Evolutionary conservation across 768 basidiomycete species (phyloP).

Genomic region (Nevesoporus exiguus): DNA sequence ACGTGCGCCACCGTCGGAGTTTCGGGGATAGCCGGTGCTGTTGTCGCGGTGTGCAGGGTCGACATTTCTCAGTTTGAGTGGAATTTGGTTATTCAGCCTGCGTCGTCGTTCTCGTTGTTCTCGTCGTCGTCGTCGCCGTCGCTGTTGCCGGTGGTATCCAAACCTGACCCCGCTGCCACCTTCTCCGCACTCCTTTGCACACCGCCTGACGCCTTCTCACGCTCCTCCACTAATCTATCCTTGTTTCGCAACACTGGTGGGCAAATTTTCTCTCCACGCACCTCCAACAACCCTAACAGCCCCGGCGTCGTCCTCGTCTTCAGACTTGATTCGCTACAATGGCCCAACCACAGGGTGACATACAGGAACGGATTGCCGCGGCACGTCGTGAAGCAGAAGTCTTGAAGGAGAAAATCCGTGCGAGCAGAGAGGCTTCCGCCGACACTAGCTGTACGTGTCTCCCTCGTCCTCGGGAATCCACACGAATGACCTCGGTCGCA

Average conservation of each 20-base stretch:
- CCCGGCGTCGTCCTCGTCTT: background rate
- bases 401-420: constrained; percentile 97
- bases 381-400: constrained; percentile 95
- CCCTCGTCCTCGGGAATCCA: constrained; percentile 2
- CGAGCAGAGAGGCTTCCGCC: constrained; percentile 94
- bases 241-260: constrained; percentile 29
- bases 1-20: constrained; percentile 28
- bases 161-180: constrained; percentile 7
- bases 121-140: constrained; percentile 6
- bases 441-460: constrained; percentile 87
- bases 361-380: constrained; percentile 91
- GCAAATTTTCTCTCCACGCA: constrained; percentile 25
- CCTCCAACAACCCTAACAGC: background rate
- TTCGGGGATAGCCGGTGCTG: constrained; percentile 25
- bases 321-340: constrained; percentile 36
- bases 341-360: constrained; percentile 81
- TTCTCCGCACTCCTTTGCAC: constrained; percentile 12
- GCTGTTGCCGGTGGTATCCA: constrained; percentile 5
- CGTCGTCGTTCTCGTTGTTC: constrained; percentile 7
- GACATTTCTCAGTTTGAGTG: constrained; percentile 19
- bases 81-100: constrained; percentile 10
- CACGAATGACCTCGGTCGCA: constrained; percentile 15
- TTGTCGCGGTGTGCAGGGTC: constrained; percentile 4
- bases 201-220: constrained; percentile 22
- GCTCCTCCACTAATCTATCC: constrained; percentile 24